phyloP scores from a whole-genome alignment of 306 rosid species.

The Biancaea sappan region DNA sequence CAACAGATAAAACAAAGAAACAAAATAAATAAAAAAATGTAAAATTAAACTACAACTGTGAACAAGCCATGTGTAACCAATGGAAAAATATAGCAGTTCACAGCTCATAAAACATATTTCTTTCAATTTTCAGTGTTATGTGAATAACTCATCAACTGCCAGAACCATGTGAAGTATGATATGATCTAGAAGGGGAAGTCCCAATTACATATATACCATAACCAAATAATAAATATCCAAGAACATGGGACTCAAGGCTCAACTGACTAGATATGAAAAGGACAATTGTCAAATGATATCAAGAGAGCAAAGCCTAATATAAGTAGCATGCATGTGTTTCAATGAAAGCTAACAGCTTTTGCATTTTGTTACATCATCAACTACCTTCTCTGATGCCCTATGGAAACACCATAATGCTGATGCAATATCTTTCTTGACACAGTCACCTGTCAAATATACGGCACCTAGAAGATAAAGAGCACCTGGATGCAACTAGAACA shows the following conservation, averaged over 20 bases:
- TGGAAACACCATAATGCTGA: conserved; percentile 93
- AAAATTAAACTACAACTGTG: conserved; percentile 2
- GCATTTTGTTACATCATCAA: conserved; percentile 1
- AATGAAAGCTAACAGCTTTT: background rate
- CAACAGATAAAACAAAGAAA: background rate
- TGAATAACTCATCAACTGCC: background rate
- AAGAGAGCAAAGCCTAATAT: conserved; percentile 6
- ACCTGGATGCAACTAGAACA: conserved; percentile 86
- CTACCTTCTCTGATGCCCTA: conserved; percentile 92
- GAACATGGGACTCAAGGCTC: conserved; percentile 6
- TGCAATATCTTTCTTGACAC: conserved; percentile 73
- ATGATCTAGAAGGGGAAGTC: background rate
- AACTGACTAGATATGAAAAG: conserved; percentile 10
- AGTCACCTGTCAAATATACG: conserved; percentile 87
- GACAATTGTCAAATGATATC: background rate
- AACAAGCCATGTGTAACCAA: background rate
- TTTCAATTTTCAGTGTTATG: background rate
- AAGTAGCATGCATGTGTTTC: background rate
- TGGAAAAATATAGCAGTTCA: conserved; percentile 10
- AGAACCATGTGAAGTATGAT: background rate
- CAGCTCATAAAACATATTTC: background rate
- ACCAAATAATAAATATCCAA: conserved; percentile 26
- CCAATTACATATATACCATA: background rate
- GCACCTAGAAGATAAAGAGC: conserved; percentile 92
- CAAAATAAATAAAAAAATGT: background rate